Conservation (phyloP, 257 asterid species). For the Mentha longifolia region DNA sequence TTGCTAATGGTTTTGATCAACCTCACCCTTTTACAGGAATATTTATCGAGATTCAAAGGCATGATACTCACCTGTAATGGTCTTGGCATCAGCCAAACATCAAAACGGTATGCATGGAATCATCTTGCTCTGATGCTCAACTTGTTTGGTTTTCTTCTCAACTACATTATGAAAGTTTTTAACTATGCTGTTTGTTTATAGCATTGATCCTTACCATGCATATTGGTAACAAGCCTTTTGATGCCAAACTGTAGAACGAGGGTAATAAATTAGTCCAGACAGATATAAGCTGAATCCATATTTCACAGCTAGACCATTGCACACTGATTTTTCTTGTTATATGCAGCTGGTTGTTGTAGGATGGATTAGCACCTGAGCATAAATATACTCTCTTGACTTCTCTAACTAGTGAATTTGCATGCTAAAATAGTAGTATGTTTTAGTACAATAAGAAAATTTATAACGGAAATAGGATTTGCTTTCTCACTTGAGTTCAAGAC, state of each 20-base stretch:
- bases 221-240: not conserved
- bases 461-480: too few species aligned
- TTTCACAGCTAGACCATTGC: conserved; percentile 6
- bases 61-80: conserved; percentile 76
- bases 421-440: conserved; percentile 8
- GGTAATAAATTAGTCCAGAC: not conserved
- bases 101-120: conserved; percentile 48
- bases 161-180: conserved; percentile 5
- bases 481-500: conserved; percentile 1
- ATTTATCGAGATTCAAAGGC: conserved; percentile 72
- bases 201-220: not conserved
- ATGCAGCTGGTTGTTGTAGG: conserved; percentile 18
- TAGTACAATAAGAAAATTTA: not conserved
- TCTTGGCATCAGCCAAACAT: conserved; percentile 62
- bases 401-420: conserved; percentile 8
- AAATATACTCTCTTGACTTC: too few species aligned
- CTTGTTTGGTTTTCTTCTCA: conserved; percentile 20
- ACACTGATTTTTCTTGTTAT: not conserved
- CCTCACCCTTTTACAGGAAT: conserved; percentile 46
- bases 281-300: conserved; percentile 8
- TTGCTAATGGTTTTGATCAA: conserved; percentile 29
- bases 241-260: conserved; percentile 8
- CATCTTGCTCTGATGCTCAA: conserved; percentile 21
- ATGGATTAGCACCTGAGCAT: too few species aligned
- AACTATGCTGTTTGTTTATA: not conserved